phyloP scores from a whole-genome alignment of 2,329 filamentous ascomycete species.

The Blastomyces parvus region DNA sequence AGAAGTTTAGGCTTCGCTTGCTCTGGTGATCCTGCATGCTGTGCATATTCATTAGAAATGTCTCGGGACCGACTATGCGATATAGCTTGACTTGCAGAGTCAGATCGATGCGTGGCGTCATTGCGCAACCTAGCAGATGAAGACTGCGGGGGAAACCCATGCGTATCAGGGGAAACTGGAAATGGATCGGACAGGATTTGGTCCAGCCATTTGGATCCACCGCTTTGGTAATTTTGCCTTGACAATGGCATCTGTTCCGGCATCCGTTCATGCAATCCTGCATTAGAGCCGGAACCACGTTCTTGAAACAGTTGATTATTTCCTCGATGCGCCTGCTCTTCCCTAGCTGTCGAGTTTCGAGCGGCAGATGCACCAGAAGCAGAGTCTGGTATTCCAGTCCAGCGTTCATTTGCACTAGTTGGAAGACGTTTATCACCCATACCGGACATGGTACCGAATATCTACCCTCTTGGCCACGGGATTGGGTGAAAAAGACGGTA shows the following conservation, averaged over 20 bases:
- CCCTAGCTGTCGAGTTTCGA: neutral
- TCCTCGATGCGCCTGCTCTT: neutral
- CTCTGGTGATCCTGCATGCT: neutral
- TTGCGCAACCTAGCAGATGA: neutral
- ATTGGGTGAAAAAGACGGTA: neutral
- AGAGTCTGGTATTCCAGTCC: neutral
- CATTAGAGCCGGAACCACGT: neutral
- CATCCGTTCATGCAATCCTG: neutral
- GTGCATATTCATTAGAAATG: neutral
- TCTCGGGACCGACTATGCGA: too few species aligned
- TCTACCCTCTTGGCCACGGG: neutral
- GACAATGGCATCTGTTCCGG: neutral
- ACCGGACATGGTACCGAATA: neutral
- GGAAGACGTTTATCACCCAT: neutral
- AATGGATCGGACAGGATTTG: neutral
- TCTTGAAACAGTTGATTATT: neutral
- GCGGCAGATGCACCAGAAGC: neutral
- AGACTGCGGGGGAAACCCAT: neutral
- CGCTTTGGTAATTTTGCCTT: neutral
- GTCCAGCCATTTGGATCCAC: neutral
- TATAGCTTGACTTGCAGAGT: neutral
- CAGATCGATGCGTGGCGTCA: neutral
- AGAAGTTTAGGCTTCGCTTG: slow-evolving; percentile 14
- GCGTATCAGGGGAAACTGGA: neutral
- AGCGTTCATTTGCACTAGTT: neutral